These are phyloP conservation scores for Theobroma cacao DNA, from an alignment of 345 rosid species.

Conservation along the genomic window DNA sequence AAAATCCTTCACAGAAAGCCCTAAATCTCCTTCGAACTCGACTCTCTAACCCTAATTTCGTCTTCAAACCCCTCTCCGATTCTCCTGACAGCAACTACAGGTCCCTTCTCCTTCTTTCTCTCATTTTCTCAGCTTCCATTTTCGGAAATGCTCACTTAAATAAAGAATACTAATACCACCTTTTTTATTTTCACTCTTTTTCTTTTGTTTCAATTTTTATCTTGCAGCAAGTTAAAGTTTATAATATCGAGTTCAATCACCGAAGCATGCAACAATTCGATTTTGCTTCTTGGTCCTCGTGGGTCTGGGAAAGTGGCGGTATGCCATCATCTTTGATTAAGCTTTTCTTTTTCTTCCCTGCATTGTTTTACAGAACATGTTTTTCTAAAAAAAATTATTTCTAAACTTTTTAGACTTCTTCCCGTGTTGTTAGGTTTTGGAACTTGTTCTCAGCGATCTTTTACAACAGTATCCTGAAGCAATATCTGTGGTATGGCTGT, in stretches of 20 bases:
- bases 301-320: slow-evolving; percentile 89
- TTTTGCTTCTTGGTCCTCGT: slow-evolving; percentile 90
- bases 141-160: not conserved
- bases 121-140: not conserved
- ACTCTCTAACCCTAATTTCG: slow-evolving; percentile 60
- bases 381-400: not conserved
- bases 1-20: slow-evolving; percentile 39
- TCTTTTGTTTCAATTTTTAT: not conserved
- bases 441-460: slow-evolving; percentile 72
- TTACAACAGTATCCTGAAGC: slow-evolving; percentile 64
- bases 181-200: not conserved
- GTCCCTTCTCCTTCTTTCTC: slow-evolving; percentile 28
- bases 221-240: slow-evolving; percentile 75
- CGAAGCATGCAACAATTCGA: slow-evolving; percentile 86
- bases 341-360: not conserved
- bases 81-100: slow-evolving; percentile 80
- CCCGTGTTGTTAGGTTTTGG: slow-evolving; percentile 56
- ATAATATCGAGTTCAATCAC: slow-evolving; percentile 66
- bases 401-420: not conserved
- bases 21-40: slow-evolving; percentile 58
- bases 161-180: not conserved
- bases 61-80: slow-evolving; percentile 56
- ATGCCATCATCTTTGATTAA: slow-evolving; percentile 4
- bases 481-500: slow-evolving; percentile 60
- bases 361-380: not conserved